Base-by-base conservation (phyloP, 805 yeast genomes). In the Kodamaea restingae region DNA sequence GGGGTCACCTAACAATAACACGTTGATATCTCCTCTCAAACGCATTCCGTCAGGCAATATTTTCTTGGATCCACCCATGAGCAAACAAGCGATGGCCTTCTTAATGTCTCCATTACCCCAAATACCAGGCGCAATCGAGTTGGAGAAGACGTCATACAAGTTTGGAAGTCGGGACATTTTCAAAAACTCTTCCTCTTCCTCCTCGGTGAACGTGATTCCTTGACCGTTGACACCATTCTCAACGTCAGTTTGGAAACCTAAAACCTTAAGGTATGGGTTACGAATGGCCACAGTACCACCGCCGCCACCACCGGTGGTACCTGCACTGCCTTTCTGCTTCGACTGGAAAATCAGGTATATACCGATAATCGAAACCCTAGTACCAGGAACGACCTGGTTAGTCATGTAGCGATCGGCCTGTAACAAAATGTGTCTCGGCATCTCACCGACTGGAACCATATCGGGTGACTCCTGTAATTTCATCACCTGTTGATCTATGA, bases 381-480 rank as follows among this genome's bases (percentile, higher is more conserved):
- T 86, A 18, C 99, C 99, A 0, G 99, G 99, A 29, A 91, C 84
- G 21, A 93, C 88, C 46, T 76, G 80, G 64, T 93, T 93, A 18
- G 96, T 84, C 56, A 93, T 68, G 51, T 85, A 86, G 45, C 98
- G 75, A 60, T 93, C 98, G 24, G 88, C 87, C 31, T 93, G 84
- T 47, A 93, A 71, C 42, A 87, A 56, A 29, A 93, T 82, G 54
- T 93, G 95, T 50, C 99, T 78, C 7, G 99, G 99, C 88, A 93
- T 83, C 65, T 93, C 99, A 49, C 99, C 98, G 20, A 93, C 95
- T 1, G 98, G 99, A 2, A 93, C 97, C 82, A 86, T 86, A 60
- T 93, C 99, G 9, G 98, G 97, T n/a, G 93, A 74, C 60, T 93
- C 98, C 61, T 93, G 99, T 41, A 93, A 71, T 60, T 93, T 93